phyloP scores from a whole-genome alignment of 106 monocot species.

The Apostasia shenzhenica region DNA sequence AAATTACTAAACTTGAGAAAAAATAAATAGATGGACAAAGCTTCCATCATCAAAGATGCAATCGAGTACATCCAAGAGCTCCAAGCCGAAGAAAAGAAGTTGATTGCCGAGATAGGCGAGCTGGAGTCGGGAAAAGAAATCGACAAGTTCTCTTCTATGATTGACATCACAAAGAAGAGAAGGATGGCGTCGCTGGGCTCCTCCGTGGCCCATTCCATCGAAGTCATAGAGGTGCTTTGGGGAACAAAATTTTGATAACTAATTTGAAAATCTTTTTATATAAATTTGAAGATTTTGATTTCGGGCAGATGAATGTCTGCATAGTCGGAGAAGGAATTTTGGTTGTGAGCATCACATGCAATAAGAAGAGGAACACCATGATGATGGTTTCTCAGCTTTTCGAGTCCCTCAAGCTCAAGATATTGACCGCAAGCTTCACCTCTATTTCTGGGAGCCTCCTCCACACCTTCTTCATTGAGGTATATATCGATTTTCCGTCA shows the following conservation, averaged over 20 bases:
- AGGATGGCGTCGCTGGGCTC: background rate
- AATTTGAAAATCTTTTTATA: background rate
- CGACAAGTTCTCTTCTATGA: background rate
- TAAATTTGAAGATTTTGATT: background rate
- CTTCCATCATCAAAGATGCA: slow-evolving; percentile 75
- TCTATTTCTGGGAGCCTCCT: slow-evolving; percentile 49
- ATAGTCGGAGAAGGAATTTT: slow-evolving; percentile 35
- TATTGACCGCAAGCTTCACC: slow-evolving; percentile 65
- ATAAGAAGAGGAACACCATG: slow-evolving; percentile 57
- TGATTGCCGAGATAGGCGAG: slow-evolving; percentile 28
- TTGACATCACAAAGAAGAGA: background rate
- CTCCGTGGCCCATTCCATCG: background rate
- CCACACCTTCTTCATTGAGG: slow-evolving; percentile 83
- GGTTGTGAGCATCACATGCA: slow-evolving; percentile 58
- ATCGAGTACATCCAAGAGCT: slow-evolving; percentile 66
- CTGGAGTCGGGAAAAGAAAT: slow-evolving; percentile 4
- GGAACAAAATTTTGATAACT: background rate
- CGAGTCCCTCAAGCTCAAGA: slow-evolving; percentile 54
- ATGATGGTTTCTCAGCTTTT: slow-evolving; percentile 41
- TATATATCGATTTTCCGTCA: slow-evolving; percentile 8
- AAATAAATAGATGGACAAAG: slow-evolving; percentile 65
- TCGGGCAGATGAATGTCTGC: slow-evolving; percentile 44
- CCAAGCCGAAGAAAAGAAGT: slow-evolving; percentile 51
- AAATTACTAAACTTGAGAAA: no score
- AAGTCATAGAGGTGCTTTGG: slow-evolving; percentile 15